These are phyloP conservation scores for Globisporangium apiculatum DNA, from an alignment of 352 stramenopile species.

Conservation along the genomic window DNA sequence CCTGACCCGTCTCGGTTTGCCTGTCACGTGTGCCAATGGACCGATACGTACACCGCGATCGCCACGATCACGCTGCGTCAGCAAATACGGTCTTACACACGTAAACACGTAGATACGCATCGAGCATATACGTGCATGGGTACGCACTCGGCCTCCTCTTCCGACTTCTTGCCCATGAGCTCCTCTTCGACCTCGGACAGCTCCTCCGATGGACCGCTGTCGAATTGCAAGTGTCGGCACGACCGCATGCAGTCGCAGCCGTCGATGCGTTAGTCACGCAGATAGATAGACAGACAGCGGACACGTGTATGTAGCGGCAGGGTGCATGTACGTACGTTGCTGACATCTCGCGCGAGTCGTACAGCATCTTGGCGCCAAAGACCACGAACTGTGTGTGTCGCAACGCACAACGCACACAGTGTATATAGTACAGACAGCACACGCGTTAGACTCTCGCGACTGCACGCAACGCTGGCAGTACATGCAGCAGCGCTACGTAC, in stretches of 20 bases:
- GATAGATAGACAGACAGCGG: background rate
- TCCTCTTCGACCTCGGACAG: slow-evolving; percentile 80
- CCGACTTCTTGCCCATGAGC: slow-evolving; percentile 76
- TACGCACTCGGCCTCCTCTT: slow-evolving; percentile 51
- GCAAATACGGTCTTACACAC: too few species aligned
- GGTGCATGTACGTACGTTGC: slow-evolving; percentile 34
- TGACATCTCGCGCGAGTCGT: slow-evolving; percentile 79
- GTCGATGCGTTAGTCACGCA: slow-evolving; percentile 1
- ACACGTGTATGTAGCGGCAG: background rate
- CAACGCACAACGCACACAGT: too few species aligned
- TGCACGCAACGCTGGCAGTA: background rate
- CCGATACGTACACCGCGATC: too few species aligned
- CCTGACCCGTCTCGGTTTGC: slow-evolving; percentile 19
- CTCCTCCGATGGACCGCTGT: slow-evolving; percentile 71
- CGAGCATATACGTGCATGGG: background rate
- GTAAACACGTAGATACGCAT: too few species aligned
- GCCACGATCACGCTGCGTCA: too few species aligned
- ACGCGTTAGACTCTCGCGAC: background rate
- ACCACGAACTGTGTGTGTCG: slow-evolving; percentile 87
- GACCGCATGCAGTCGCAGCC: background rate
- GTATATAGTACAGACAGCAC: slow-evolving; percentile 8
- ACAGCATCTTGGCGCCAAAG: slow-evolving; percentile 94
- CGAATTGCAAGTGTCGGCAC: too few species aligned
- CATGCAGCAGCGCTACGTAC: slow-evolving; percentile 19
- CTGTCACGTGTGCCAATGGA: slow-evolving; percentile 7